These are phyloP conservation scores for Boletus sp. DNA, from an alignment of 768 basidiomycete species.

Conservation along the genomic window DNA sequence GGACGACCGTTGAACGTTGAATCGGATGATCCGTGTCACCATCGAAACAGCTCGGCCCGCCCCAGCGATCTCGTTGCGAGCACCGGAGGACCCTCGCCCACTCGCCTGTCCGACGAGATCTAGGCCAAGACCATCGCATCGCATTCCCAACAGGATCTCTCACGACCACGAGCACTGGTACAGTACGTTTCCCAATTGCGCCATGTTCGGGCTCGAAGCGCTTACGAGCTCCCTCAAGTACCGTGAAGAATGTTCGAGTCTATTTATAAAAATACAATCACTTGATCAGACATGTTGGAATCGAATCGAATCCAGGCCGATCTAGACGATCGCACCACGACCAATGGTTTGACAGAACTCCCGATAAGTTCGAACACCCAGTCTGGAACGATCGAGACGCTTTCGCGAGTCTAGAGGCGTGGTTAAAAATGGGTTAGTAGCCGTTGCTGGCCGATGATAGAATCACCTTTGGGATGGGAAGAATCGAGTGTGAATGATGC, in stretches of 20 bases:
- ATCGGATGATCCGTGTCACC: background rate
- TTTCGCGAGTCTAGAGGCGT: background rate
- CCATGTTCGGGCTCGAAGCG: too few species aligned
- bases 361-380: background rate
- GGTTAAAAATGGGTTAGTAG: background rate
- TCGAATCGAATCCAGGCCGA: background rate
- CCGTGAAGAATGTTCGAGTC: too few species aligned
- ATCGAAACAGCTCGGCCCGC: background rate
- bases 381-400: constrained; percentile 9
- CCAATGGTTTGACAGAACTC: background rate
- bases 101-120: too few species aligned
- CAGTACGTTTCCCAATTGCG: too few species aligned
- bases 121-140: too few species aligned
- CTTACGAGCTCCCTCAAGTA: too few species aligned
- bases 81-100: too few species aligned
- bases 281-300: background rate
- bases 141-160: too few species aligned
- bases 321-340: background rate
- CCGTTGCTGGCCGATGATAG: background rate
- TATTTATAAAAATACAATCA: too few species aligned
- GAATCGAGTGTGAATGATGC: background rate
- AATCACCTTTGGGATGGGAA: background rate
- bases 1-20: too few species aligned
- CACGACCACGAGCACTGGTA: too few species aligned
- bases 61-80: background rate